Percentiles rank a stretch among this genome's conserved stretches.
Conservation (phyloP, 106 monocot species). For the Acanthochlamys bracteata region DNA sequence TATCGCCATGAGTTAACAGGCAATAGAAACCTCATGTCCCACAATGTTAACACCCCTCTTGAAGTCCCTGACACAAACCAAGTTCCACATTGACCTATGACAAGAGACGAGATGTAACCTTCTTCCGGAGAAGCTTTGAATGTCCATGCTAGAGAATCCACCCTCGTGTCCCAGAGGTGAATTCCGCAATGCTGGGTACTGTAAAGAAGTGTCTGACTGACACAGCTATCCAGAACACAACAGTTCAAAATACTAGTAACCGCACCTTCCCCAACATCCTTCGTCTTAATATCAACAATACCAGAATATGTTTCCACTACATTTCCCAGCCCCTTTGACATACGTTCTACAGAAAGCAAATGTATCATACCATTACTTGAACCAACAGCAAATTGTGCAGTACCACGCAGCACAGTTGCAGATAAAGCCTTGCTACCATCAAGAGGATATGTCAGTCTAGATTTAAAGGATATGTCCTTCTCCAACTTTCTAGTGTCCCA, state of each 20-base stretch:
- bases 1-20: constrained; percentile 95
- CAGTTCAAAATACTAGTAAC: constrained; percentile 79
- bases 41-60: constrained; percentile 78
- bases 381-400: constrained; percentile 70
- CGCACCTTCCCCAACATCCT: constrained; percentile 74
- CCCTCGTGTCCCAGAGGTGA: constrained; percentile 82
- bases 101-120: constrained; percentile 72
- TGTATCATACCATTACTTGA: constrained; percentile 67
- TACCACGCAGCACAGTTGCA: constrained; percentile 63
- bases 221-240: constrained; percentile 38
- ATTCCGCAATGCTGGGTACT: constrained; percentile 67
- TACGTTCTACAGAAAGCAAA: constrained; percentile 77
- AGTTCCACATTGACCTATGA: constrained; percentile 84
- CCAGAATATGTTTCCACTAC: constrained; percentile 93
- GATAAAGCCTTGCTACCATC: constrained; percentile 63
- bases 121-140: constrained; percentile 64
- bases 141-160: constrained; percentile 45
- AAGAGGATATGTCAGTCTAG: constrained; percentile 81
- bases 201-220: constrained; percentile 57
- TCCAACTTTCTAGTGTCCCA: constrained; percentile 97
- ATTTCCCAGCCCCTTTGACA: constrained; percentile 63
- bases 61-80: constrained; percentile 98
- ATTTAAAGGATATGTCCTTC: constrained; percentile 88
- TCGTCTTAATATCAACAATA: constrained; percentile 75
- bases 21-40: constrained; percentile 93